A percentile compares a stretch with the other conserved stretches of the same genome.
These are phyloP conservation scores for Amanita phalloides DNA, from an alignment of 768 basidiomycete genomes.

Conservation along the genomic window DNA sequence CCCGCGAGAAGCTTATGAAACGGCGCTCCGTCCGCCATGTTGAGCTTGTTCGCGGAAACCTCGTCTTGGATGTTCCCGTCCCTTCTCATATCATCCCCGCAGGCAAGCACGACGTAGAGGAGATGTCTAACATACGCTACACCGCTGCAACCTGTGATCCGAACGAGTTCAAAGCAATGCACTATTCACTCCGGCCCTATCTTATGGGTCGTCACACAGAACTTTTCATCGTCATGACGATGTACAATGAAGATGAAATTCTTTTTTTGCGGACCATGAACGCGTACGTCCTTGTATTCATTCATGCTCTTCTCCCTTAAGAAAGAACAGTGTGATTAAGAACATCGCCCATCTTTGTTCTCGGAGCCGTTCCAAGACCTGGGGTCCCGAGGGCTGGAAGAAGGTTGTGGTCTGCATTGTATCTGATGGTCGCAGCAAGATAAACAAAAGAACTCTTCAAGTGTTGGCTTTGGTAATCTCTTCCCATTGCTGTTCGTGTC, in stretches of 20 bases:
- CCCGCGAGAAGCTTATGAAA: conserved; percentile 75
- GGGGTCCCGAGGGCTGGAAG: conserved; percentile 87
- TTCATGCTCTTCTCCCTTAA: conserved; percentile 1
- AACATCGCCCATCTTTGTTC: conserved; percentile 74
- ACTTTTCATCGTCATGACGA: conserved; percentile 93
- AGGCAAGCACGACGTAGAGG: conserved; percentile 49
- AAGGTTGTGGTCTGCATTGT: conserved; percentile 85
- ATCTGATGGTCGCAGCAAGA: conserved; percentile 76
- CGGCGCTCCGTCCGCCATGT: conserved; percentile 72
- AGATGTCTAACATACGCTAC: conserved; percentile 79
- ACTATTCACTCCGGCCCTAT: conserved; percentile 73
- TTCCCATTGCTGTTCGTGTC: background rate
- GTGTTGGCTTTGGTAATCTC: conserved; percentile 63
- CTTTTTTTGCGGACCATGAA: conserved; percentile 79
- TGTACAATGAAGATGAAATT: conserved; percentile 89
- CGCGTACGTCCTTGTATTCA: conserved; percentile 35
- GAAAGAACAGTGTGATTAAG: conserved; percentile 61
- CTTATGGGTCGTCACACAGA: conserved; percentile 76
- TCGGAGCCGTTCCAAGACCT: conserved; percentile 60
- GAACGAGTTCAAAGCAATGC: conserved; percentile 71
- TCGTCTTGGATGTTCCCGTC: conserved; percentile 76
- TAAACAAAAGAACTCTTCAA: conserved; percentile 87
- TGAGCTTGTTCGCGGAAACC: conserved; percentile 70
- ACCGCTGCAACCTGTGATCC: conserved; percentile 87
- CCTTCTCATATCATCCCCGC: conserved; percentile 72